phyloP scores from a whole-genome alignment of 441 rosid genomes.

The Gossypium gossypioides region DNA sequence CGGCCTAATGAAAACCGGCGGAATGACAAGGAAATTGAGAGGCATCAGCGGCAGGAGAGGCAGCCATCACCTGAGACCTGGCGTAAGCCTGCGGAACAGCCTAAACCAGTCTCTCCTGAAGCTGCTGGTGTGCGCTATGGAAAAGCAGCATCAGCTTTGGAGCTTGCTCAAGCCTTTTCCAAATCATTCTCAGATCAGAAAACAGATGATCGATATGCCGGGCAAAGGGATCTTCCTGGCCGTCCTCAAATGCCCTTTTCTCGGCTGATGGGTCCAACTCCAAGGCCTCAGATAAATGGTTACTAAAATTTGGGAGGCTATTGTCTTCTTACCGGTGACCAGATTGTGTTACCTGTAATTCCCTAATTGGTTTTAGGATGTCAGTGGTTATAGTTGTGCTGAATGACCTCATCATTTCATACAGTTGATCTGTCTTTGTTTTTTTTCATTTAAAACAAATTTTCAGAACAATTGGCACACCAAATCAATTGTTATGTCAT shows the following conservation, averaged over 20 bases:
- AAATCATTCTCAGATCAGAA: conserved; percentile 48
- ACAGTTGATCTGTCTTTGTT: not conserved
- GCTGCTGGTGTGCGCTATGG: conserved; percentile 38
- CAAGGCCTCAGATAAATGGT: conserved; percentile 56
- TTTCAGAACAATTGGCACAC: not conserved
- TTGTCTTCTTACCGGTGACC: not conserved
- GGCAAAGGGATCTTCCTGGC: conserved; percentile 27
- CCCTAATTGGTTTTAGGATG: not conserved
- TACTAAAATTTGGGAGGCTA: conserved; percentile 30
- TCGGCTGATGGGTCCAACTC: conserved; percentile 42
- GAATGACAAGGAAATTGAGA: conserved; percentile 37
- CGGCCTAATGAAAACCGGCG: conserved; percentile 51
- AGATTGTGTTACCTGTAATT: not conserved
- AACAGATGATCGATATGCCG: conserved; percentile 28
- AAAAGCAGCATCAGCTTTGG: conserved; percentile 69
- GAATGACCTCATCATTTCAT: not conserved
- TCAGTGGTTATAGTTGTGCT: not conserved
- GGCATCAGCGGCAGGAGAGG: conserved; percentile 39
- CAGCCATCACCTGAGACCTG: conserved; percentile 76
- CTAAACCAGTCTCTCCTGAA: conserved; percentile 45
- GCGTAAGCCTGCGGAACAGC: conserved; percentile 52
- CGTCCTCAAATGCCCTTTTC: conserved; percentile 60
- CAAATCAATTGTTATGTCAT: not conserved
- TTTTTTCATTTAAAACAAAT: not conserved
- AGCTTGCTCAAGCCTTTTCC: conserved; percentile 71